Evolutionary conservation across 768 basidiomycete genomes (phyloP).

Genomic region (Leccinellum luteum): DNA sequence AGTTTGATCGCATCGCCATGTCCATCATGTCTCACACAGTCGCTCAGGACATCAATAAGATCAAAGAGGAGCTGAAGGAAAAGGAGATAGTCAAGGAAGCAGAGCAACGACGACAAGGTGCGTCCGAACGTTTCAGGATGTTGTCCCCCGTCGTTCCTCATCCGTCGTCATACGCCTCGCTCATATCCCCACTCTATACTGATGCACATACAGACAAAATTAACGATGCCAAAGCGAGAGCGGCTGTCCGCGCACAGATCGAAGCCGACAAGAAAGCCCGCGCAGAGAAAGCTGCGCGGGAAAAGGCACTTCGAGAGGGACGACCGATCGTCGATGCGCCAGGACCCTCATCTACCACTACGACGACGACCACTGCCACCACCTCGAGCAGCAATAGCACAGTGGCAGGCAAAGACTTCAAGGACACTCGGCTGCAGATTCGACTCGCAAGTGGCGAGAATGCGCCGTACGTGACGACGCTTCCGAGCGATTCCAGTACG

Average conservation of each 20-base stretch:
- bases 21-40: slow-evolving; percentile 1
- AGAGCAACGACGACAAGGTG: slow-evolving; percentile 72
- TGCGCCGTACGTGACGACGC: slow-evolving; percentile 74
- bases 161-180: background rate
- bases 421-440: slow-evolving; percentile 88
- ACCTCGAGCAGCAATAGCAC: slow-evolving; percentile 36
- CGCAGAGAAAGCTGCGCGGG: slow-evolving; percentile 82
- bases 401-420: slow-evolving; percentile 69
- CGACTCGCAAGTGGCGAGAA: slow-evolving; percentile 70
- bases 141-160: background rate
- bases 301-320: slow-evolving; percentile 91
- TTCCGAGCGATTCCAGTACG: slow-evolving; percentile 78
- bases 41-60: slow-evolving; percentile 60
- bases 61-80: slow-evolving; percentile 72
- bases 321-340: slow-evolving; percentile 37
- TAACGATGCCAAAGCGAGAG: slow-evolving; percentile 81
- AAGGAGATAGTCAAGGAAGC: slow-evolving; percentile 85
- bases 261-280: slow-evolving; percentile 90
- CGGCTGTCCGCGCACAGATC: slow-evolving; percentile 89
- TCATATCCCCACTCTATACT: background rate
- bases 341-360: slow-evolving; percentile 32
- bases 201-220: slow-evolving; percentile 69
- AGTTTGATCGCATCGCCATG: background rate
- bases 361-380: slow-evolving; percentile 26
- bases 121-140: slow-evolving; percentile 25